Conservation (phyloP, 768 basidiomycete genomes). For the Boletus rubroflammeus region DNA sequence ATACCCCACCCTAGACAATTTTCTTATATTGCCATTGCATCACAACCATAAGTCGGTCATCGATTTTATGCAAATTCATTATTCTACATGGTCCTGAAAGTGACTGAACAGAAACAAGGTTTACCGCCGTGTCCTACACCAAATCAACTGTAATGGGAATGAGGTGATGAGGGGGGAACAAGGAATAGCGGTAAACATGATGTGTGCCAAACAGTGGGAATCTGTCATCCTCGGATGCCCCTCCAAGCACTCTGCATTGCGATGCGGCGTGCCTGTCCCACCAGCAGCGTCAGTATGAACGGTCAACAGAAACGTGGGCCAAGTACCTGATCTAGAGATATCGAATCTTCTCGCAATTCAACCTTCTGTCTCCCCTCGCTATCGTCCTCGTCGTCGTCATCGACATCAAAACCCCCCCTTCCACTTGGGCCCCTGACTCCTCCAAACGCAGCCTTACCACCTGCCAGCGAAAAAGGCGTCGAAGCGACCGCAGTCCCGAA, state of each 20-base stretch:
- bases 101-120: slow-evolving; percentile 12
- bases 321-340: slow-evolving; percentile 88
- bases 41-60: slow-evolving; percentile 6
- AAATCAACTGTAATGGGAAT: slow-evolving; percentile 11
- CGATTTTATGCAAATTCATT: slow-evolving; percentile 14
- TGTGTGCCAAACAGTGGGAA: slow-evolving; percentile 7
- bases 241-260: slow-evolving; percentile 91
- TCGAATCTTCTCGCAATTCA: slow-evolving; percentile 76
- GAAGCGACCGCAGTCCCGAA: slow-evolving; percentile 80
- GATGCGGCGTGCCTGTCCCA: slow-evolving; percentile 68
- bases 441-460: slow-evolving; percentile 82
- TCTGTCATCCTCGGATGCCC: slow-evolving; percentile 50
- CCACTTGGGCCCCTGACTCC: slow-evolving; percentile 53
- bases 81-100: slow-evolving; percentile 26
- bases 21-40: neutral
- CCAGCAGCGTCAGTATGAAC: slow-evolving; percentile 6
- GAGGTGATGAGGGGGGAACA: neutral
- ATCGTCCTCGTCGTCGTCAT: slow-evolving; percentile 77
- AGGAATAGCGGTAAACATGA: slow-evolving; percentile 1
- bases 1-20: slow-evolving; percentile 10
- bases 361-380: slow-evolving; percentile 66
- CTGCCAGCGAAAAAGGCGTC: slow-evolving; percentile 76
- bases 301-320: neutral
- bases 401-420: slow-evolving; percentile 42
- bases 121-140: slow-evolving; percentile 5